Evolutionary conservation across 371 early-diverging fungal genomes (phyloP), one percentile per base, ranked within the genome.

Genomic region (Choanephora cucurbitarum): DNA sequence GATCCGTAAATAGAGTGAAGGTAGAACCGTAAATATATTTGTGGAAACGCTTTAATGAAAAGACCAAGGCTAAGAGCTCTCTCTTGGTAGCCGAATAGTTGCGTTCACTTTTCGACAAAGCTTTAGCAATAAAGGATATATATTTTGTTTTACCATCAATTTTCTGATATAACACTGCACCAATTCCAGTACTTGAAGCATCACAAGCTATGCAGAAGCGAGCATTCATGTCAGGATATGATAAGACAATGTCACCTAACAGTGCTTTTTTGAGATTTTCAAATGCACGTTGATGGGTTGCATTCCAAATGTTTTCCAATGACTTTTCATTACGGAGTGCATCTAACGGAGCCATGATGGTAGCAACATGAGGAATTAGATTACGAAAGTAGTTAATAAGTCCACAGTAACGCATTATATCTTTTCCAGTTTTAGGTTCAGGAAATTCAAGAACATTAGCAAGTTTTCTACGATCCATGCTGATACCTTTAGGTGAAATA

Each of bases 131-230:
- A 21, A 50, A 40, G 14, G 40, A 31, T 15, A 50, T 40, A 22
- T 50, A 50, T 18, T 46, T 19, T 11, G 8, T 8, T 18, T 43
- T 19, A 19, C 19, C 17, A n/a, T 43, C 32, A 32, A 32, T 10
- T 32, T 32, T 15, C 23, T 54, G 54, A 3, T n/a, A 44, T 15
- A 74, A 32, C 3, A 66, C 60, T 5, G 59, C 66, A 32, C 65
- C 70, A 22, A 73, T 58, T 2, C 64, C 73, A 5, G 43, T 19
- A 8, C 68, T 66, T 8, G 71, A 73, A 0, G 72, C 72, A 56
- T 79, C 72, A 9, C 70, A 70, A 3, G 63, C 67, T 0, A 79
- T 46, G 15, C 51, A 59, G 17, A 79, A 66, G 0, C 52, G 55
- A 1, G 21, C 1, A 2, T 23, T 51, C 19, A 63, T 60, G 28